These are phyloP conservation scores for Thelephora terrestris DNA, from an alignment of 1,284 basidiomycete species.

Conservation along the genomic window DNA sequence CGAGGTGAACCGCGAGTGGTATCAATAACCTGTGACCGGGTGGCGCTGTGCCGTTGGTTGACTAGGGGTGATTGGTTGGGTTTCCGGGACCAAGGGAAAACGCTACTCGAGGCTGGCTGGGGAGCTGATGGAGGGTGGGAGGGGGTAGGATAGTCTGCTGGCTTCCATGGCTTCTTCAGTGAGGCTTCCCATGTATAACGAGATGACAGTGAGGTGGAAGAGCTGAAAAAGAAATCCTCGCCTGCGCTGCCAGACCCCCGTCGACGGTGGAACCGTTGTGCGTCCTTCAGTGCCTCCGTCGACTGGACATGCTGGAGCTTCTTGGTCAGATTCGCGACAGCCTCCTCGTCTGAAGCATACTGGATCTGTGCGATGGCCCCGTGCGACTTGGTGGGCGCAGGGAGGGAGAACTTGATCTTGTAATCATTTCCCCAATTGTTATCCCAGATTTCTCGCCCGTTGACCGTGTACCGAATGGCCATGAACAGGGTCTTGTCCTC, in stretches of 20 bases:
- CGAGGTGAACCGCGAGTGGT: constrained; percentile 21
- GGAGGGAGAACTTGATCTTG: constrained; percentile 45
- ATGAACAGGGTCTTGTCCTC: constrained; percentile 82
- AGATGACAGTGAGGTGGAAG: constrained; percentile 29
- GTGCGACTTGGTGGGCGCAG: constrained; percentile 11
- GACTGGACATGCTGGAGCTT: constrained; percentile 44
- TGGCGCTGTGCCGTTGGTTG: constrained; percentile 1
- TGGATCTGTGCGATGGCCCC: constrained; percentile 11
- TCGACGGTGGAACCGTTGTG: neutral
- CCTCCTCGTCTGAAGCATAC: constrained; percentile 10
- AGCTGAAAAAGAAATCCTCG: constrained; percentile 20
- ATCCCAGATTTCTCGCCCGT: constrained; percentile 80
- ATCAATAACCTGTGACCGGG: no score
- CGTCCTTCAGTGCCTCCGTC: no score
- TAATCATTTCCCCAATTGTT: constrained; percentile 83
- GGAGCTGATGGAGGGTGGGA: constrained; percentile 22
- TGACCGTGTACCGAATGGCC: constrained; percentile 71
- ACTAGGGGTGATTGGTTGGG: neutral
- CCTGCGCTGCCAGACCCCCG: constrained; percentile 6
- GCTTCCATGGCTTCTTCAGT: constrained; percentile 34
- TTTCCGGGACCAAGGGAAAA: neutral
- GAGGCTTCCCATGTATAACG: constrained; percentile 50
- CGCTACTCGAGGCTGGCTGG: constrained; percentile 27
- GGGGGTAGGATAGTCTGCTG: neutral
- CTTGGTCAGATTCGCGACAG: constrained; percentile 38